Conservation (phyloP, 2,329 filamentous ascomycete genomes). For the Ophiostoma pallidulum region DNA sequence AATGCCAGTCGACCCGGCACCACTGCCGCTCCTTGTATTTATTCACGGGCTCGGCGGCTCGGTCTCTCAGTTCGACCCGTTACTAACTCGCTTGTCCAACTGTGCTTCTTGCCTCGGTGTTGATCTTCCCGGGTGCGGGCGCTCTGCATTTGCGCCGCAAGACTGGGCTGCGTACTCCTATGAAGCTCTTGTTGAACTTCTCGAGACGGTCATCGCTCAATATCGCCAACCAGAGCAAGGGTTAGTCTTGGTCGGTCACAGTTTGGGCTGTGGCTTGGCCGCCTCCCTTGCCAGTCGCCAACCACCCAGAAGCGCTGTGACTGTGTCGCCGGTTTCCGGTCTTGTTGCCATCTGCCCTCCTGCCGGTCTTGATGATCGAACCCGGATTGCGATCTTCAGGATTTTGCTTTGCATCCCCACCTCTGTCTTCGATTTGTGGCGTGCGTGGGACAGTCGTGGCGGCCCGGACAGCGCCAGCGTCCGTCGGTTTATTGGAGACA, state of each 20-base stretch:
- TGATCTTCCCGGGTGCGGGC: slow-evolving; percentile 83
- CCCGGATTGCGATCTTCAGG: slow-evolving; percentile 41
- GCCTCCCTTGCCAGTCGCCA: slow-evolving; percentile 53
- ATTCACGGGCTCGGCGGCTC: slow-evolving; percentile 92
- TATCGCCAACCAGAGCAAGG: slow-evolving; percentile 63
- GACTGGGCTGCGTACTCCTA: slow-evolving; percentile 71
- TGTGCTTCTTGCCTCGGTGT: slow-evolving; percentile 77
- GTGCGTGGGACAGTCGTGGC: slow-evolving; percentile 69
- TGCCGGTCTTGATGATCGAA: slow-evolving; percentile 50
- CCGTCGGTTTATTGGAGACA: slow-evolving; percentile 60
- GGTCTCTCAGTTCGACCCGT: slow-evolving; percentile 72
- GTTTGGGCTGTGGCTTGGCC: slow-evolving; percentile 75
- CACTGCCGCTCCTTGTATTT: slow-evolving; percentile 79
- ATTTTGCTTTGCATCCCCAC: slow-evolving; percentile 59
- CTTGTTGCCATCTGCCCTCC: slow-evolving; percentile 75
- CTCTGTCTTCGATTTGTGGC: slow-evolving; percentile 65
- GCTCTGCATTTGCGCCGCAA: slow-evolving; percentile 62
- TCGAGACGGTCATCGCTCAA: slow-evolving; percentile 64
- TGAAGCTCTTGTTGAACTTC: slow-evolving; percentile 63
- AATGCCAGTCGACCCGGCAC: slow-evolving; percentile 61
- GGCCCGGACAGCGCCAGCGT: slow-evolving; percentile 73
- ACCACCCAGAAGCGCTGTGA: slow-evolving; percentile 27
- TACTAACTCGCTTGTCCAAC: slow-evolving; percentile 74
- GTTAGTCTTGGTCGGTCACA: slow-evolving; percentile 77
- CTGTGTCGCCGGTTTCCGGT: slow-evolving; percentile 41